Base-by-base conservation (phyloP, 495 filamentous ascomycete genomes). In the Aspergillus nidulans region DNA sequence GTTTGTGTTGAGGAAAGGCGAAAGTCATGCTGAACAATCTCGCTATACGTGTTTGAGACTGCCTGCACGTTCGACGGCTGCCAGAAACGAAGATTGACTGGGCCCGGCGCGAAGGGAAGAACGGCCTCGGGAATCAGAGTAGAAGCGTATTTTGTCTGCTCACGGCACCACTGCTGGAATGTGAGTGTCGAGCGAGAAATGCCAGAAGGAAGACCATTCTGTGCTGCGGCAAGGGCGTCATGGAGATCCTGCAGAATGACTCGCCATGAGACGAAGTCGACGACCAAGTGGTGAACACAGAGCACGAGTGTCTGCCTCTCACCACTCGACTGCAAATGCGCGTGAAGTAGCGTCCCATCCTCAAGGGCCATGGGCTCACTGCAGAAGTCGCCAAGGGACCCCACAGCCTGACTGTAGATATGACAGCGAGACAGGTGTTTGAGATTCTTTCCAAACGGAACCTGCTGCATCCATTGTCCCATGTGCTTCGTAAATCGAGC, bases 101-200 rank as follows among this genome's bases (percentile, higher is more conserved):
- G 50, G 6, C 50, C 50, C 0, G 50, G 50, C 19, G 38, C n/a
- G 23, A 43, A 52, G 9, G 24, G 50, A 7, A 52, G 26, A 8
- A 44, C 50, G 20, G 39, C 21, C 13, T 52, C 16, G 8, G 38
- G 50, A 21, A 32, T 18, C 20, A 52, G 50, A 32, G 50, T 34
- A 3, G n/a, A 30, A 10, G 50, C 50, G 23, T 44, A 44, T n/a
- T 44, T 30, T 6, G 10, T 16, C 25, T 52, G 39, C 16, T 52
- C 38, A 1, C 50, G 39, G 44, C 50, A 52, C 50, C 50, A 52
- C 25, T 52, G 50, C 24, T 52, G 50, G 18, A 52, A 52, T 16
- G 50, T 52, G 7, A 52, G 50, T 1, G 50, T 34, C 12, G 50
- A 18, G 18, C 24, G 23, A 18, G 24, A n/a, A 12, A 6, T 24